phyloP scores from a whole-genome alignment of 352 stramenopile genomes.

The Globisporangium abappressorium region DNA sequence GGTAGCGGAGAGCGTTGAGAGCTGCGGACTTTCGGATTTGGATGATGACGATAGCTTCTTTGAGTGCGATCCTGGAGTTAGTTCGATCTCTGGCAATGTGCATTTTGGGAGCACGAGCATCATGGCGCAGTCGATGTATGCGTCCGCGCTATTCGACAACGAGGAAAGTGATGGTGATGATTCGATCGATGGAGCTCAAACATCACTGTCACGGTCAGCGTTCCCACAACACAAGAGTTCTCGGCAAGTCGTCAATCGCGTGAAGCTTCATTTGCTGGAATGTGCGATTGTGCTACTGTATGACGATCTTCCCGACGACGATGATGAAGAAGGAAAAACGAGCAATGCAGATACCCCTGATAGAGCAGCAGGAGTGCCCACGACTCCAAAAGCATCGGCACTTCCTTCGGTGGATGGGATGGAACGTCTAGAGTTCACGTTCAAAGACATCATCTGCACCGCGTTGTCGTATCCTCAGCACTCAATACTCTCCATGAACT shows the following conservation, averaged over 20 bases:
- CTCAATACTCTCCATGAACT: conserved; percentile 42
- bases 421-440: conserved; percentile 59
- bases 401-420: conserved; percentile 61
- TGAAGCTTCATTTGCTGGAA: conserved; percentile 81
- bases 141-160: conserved; percentile 60
- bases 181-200: not conserved
- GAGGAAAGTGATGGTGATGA: conserved; percentile 26
- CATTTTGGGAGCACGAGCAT: conserved; percentile 38
- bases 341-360: conserved; percentile 21
- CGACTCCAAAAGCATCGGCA: conserved; percentile 27
- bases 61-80: conserved; percentile 70
- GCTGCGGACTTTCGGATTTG: conserved; percentile 75
- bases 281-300: conserved; percentile 76
- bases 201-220: conserved; percentile 9
- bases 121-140: conserved; percentile 84
- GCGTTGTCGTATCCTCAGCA: conserved; percentile 59
- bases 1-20: conserved; percentile 75
- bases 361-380: conserved; percentile 23
- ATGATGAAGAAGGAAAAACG: conserved; percentile 30
- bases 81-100: conserved; percentile 29
- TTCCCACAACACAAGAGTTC: conserved; percentile 16
- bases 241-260: conserved; percentile 46
- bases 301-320: conserved; percentile 67
- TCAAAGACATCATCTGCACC: conserved; percentile 75
- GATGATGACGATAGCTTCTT: conserved; percentile 86